Percentiles rank a stretch among this genome's conserved stretches.
Conservation (phyloP, 2,329 filamentous ascomycete genomes). For the Calonectria honghensis region DNA sequence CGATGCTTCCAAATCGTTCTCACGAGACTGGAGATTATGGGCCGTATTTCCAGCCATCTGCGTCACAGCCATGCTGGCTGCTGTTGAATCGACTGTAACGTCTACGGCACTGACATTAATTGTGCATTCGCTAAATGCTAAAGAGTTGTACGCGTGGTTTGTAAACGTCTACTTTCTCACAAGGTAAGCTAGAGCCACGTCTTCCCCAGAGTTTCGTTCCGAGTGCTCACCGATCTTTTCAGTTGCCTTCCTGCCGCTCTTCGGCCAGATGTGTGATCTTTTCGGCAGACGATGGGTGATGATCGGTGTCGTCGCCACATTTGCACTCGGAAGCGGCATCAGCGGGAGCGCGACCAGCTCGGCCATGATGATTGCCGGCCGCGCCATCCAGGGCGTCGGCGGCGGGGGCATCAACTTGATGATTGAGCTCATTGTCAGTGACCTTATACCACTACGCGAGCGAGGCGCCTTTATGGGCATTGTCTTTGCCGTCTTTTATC, state of each 20-base stretch:
- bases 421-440: slow-evolving; percentile 59
- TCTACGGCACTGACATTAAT: neutral
- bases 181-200: neutral
- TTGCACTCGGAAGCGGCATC: slow-evolving; percentile 51
- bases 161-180: neutral
- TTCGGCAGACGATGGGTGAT: slow-evolving; percentile 68
- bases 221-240: neutral
- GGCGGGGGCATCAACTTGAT: slow-evolving; percentile 60
- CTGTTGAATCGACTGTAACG: neutral
- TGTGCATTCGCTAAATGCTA: neutral
- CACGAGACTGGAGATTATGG: neutral
- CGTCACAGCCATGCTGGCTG: neutral
- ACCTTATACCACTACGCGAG: slow-evolving; percentile 69
- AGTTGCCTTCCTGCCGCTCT: slow-evolving; percentile 66
- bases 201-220: neutral
- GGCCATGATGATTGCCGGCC: slow-evolving; percentile 66
- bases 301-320: slow-evolving; percentile 53
- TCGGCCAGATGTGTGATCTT: slow-evolving; percentile 69
- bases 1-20: neutral
- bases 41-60: neutral
- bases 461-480: slow-evolving; percentile 64
- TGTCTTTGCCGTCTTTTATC: slow-evolving; percentile 55
- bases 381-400: slow-evolving; percentile 68
- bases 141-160: neutral
- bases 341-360: slow-evolving; percentile 51